Percentiles rank a stretch among this genome's conserved stretches.
Conservation (phyloP, 106 monocot genomes). For the Dioscorea alata region DNA sequence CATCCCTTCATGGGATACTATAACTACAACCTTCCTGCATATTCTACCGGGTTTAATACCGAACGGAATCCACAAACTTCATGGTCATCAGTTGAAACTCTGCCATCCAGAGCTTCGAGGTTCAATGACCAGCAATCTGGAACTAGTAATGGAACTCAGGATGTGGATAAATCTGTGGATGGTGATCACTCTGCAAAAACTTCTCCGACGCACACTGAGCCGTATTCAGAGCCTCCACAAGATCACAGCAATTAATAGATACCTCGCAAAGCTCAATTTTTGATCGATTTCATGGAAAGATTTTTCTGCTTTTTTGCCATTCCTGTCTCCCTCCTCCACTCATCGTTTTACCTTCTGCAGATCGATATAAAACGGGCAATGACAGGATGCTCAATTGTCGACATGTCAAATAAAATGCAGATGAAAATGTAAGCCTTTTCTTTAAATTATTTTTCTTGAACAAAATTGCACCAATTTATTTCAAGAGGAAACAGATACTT, state of each 20-base stretch:
- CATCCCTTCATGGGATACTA: slow-evolving; percentile 40
- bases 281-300: slow-evolving; percentile 2
- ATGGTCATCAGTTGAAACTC: slow-evolving; percentile 14
- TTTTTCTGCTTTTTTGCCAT: slow-evolving; percentile 6
- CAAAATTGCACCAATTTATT: background rate
- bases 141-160: slow-evolving; percentile 1
- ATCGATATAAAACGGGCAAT: background rate
- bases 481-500: slow-evolving; percentile 3
- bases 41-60: slow-evolving; percentile 14
- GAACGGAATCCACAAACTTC: slow-evolving; percentile 20
- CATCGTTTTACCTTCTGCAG: background rate
- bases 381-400: slow-evolving; percentile 1
- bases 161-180: slow-evolving; percentile 2
- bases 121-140: slow-evolving; percentile 6
- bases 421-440: slow-evolving; percentile 5
- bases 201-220: slow-evolving; percentile 23
- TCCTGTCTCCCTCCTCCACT: background rate
- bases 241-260: slow-evolving; percentile 23
- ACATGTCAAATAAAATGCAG: slow-evolving; percentile 31
- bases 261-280: background rate
- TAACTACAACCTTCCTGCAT: slow-evolving; percentile 26
- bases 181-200: slow-evolving; percentile 16
- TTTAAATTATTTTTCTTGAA: slow-evolving; percentile 5
- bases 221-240: slow-evolving; percentile 22
- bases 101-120: background rate